Percentiles rank a stretch among this genome's conserved stretches.
Evolutionary conservation across 768 basidiomycete species (phyloP).

Genomic region (Hericium erinaceus): DNA sequence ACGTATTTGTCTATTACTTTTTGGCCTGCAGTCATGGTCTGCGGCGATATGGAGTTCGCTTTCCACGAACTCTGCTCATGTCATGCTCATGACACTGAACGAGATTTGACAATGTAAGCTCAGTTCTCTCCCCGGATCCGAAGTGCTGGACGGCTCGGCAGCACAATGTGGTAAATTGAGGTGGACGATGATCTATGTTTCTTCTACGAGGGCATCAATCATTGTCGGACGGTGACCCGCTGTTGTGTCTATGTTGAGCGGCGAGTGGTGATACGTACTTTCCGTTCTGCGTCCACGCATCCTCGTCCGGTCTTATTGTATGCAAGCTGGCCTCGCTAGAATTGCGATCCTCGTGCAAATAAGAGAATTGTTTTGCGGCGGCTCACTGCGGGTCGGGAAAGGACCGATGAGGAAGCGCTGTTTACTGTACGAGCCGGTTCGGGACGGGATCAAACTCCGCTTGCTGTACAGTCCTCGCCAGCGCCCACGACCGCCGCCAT

Average conservation of each 20-base stretch:
- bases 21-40: neutral
- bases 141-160: neutral
- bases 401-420: neutral
- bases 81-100: neutral
- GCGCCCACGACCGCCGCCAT: neutral
- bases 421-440: neutral
- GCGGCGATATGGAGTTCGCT: neutral
- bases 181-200: neutral
- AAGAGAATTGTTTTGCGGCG: no score
- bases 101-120: neutral
- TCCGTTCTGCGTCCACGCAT: neutral
- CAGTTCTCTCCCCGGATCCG: neutral
- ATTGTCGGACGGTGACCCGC: neutral
- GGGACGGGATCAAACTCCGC: neutral
- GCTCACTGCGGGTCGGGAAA: no score
- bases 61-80: neutral
- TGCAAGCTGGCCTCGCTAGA: neutral
- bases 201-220: neutral
- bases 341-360: no score
- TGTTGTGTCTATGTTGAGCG: neutral
- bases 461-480: neutral
- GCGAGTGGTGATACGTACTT: neutral
- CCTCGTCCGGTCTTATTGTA: neutral
- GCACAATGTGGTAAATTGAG: neutral
- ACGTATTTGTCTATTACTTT: no score